Evolutionary conservation across 73 alveolate species (phyloP).

Genomic region (Paramecium tetraurelia): DNA sequence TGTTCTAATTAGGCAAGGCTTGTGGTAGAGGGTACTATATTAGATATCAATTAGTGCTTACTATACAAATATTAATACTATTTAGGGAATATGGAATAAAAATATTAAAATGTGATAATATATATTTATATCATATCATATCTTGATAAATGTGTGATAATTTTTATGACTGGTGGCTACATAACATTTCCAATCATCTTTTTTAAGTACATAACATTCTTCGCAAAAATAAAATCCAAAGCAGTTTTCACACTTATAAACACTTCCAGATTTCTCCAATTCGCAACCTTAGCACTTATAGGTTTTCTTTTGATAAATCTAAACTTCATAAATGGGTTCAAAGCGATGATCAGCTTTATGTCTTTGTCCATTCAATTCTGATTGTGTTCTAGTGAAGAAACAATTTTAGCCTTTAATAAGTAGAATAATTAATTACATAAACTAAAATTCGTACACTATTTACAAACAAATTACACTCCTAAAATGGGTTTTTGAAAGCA

Average conservation of each 20-base stretch:
- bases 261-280: constrained; percentile 30
- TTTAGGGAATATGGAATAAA: neutral
- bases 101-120: constrained; percentile 33
- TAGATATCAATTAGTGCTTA: neutral
- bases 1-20: neutral
- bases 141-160: constrained; percentile 52
- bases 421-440: constrained; percentile 36
- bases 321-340: constrained; percentile 52
- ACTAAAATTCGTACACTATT: constrained; percentile 71
- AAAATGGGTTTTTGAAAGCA: constrained; percentile 87
- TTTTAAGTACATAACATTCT: constrained; percentile 42
- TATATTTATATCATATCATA: constrained; percentile 18
- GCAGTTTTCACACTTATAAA: constrained; percentile 61
- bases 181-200: constrained; percentile 61
- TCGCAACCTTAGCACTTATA: constrained; percentile 62
- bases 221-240: constrained; percentile 59
- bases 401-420: constrained; percentile 72
- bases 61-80: neutral
- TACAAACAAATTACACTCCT: constrained; percentile 85
- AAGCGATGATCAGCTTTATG: constrained; percentile 61
- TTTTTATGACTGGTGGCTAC: constrained; percentile 61
- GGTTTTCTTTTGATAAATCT: neutral
- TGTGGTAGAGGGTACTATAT: constrained; percentile 35
- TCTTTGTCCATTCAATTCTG: constrained; percentile 28
- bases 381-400: constrained; percentile 63